These are phyloP conservation scores for Trichoderma arundinaceum DNA, from an alignment of 2,329 filamentous ascomycete genomes.

Conservation along the genomic window DNA sequence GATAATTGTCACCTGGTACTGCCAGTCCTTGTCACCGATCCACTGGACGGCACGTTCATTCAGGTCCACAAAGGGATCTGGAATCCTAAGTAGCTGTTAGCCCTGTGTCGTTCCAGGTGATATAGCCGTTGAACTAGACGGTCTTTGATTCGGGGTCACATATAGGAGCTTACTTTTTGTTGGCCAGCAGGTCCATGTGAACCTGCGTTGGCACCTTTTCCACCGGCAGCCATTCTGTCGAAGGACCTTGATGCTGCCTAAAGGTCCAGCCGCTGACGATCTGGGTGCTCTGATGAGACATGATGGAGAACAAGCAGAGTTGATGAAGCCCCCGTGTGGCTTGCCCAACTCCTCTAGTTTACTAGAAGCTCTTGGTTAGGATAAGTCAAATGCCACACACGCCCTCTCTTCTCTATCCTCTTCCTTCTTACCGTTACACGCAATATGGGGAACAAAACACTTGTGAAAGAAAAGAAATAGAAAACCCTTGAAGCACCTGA, in stretches of 20 bases:
- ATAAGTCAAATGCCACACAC: neutral
- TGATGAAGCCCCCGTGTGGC: neutral
- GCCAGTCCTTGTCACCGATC: slow-evolving; percentile 67
- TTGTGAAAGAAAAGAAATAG: neutral
- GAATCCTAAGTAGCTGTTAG: slow-evolving; percentile 45
- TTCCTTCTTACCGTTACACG: neutral
- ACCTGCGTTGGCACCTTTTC: slow-evolving; percentile 45
- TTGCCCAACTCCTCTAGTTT: neutral
- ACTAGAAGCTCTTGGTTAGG: neutral
- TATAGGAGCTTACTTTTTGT: slow-evolving; percentile 41
- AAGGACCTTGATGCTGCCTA: slow-evolving; percentile 37
- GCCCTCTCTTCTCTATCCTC: neutral
- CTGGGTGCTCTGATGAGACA: slow-evolving; percentile 24
- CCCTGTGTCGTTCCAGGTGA: neutral
- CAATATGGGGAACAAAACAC: neutral
- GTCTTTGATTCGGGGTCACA: neutral
- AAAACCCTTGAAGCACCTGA: neutral
- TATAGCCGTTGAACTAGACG: neutral
- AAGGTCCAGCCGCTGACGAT: slow-evolving; percentile 39
- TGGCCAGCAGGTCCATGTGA: slow-evolving; percentile 47
- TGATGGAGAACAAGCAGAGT: neutral
- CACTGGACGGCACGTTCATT: slow-evolving; percentile 66
- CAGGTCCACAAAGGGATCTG: slow-evolving; percentile 64
- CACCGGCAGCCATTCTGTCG: slow-evolving; percentile 45
- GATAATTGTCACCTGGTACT: slow-evolving; percentile 55